Conservation (phyloP, 2,329 filamentous ascomycete species). For the Tolypocladium pustulatum region DNA sequence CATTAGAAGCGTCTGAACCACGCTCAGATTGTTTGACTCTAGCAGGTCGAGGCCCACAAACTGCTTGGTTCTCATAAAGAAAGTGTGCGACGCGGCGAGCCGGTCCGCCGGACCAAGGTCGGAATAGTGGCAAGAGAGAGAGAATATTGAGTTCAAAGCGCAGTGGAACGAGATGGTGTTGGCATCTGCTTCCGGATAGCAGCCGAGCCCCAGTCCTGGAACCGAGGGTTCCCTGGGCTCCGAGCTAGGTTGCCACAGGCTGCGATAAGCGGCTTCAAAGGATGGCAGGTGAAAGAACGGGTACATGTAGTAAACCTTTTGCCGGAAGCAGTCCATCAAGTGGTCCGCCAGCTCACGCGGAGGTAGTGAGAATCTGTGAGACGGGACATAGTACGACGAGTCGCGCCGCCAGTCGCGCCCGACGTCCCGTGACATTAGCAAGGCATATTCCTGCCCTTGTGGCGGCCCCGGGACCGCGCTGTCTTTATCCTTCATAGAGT, state of each 20-base stretch:
- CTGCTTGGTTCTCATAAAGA: not conserved
- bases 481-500: constrained; percentile 11
- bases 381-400: constrained; percentile 4
- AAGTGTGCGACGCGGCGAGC: not conserved
- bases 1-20: constrained; percentile 29
- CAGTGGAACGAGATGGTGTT: constrained; percentile 24
- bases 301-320: constrained; percentile 29
- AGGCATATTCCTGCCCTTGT: not conserved
- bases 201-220: constrained; percentile 20
- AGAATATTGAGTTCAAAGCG: constrained; percentile 8
- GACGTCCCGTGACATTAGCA: not conserved
- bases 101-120: not conserved
- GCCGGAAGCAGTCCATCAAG: constrained; percentile 26
- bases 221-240: not conserved
- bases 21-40: constrained; percentile 6
- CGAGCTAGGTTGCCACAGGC: constrained; percentile 19
- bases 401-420: constrained; percentile 4
- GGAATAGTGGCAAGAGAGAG: not conserved
- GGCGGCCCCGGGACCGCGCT: not conserved
- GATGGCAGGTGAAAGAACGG: constrained; percentile 30
- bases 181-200: constrained; percentile 15
- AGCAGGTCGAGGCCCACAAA: not conserved
- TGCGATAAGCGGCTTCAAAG: constrained; percentile 28
- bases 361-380: constrained; percentile 22
- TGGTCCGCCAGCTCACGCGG: constrained; percentile 29